Percentiles rank a stretch among this genome's conserved stretches.
phyloP scores from a whole-genome alignment of 305 asterid species.

The Andrographis paniculata region DNA sequence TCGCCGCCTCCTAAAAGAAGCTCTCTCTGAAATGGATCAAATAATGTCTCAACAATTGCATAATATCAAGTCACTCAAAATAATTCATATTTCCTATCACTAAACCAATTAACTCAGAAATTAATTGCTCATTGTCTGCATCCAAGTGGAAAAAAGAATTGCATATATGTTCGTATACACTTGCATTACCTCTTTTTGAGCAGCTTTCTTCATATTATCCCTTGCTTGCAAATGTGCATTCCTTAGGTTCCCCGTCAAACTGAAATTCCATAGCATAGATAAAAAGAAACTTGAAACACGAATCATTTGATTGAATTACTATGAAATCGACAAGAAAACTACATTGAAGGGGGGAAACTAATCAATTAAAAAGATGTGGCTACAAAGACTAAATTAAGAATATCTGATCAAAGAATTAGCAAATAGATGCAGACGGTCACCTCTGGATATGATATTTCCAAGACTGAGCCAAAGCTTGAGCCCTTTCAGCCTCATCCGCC shows the following conservation, averaged over 20 bases:
- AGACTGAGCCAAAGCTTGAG: slow-evolving; percentile 60
- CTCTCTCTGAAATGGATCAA: slow-evolving; percentile 56
- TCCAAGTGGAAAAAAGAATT: background rate
- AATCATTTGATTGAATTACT: no score
- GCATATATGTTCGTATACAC: slow-evolving; percentile 12
- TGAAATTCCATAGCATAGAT: slow-evolving; percentile 20
- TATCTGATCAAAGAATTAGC: background rate
- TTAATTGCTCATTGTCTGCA: background rate
- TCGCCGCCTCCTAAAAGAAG: slow-evolving; percentile 95
- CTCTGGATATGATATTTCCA: slow-evolving; percentile 69
- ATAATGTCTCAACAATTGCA: slow-evolving; percentile 16
- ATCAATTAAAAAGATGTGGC: background rate
- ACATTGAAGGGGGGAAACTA: no score
- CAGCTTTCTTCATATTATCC: slow-evolving; percentile 72
- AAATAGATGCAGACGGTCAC: slow-evolving; percentile 23
- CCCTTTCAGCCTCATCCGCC: slow-evolving; percentile 54
- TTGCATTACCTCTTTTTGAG: slow-evolving; percentile 71
- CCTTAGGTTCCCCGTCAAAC: slow-evolving; percentile 65
- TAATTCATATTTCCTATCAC: background rate
- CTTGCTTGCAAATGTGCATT: slow-evolving; percentile 89
- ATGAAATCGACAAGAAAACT: no score
- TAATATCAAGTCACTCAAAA: background rate
- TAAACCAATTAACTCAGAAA: background rate
- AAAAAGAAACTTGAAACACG: no score
- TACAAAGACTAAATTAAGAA: background rate